A percentile compares a stretch with the other conserved stretches of the same genome.
These are phyloP conservation scores for Naganishia friedmannii DNA, from an alignment of 768 basidiomycete genomes.

Conservation along the genomic window DNA sequence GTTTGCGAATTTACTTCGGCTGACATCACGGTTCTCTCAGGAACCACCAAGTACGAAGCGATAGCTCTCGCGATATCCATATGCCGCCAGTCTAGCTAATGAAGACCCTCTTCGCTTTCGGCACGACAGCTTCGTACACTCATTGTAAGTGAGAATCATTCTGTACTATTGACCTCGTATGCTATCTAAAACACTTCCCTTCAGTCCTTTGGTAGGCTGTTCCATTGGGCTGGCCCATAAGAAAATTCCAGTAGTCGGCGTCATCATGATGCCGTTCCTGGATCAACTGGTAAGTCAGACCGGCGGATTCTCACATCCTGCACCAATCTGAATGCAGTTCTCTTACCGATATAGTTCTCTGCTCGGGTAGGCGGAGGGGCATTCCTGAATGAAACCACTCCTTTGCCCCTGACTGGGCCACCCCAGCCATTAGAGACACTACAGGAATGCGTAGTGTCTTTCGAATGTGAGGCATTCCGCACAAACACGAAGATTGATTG, in stretches of 20 bases:
- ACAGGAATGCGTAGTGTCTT: slow-evolving; percentile 60
- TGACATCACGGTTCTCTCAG: slow-evolving; percentile 2
- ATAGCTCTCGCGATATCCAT: too few relatives aligned
- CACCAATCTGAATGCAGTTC: background rate
- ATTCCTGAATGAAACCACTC: slow-evolving; percentile 60
- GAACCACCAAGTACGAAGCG: slow-evolving; percentile 23
- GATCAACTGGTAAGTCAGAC: slow-evolving; percentile 64
- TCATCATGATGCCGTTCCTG: slow-evolving; percentile 89
- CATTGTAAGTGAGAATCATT: slow-evolving; percentile 13
- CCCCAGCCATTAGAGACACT: slow-evolving; percentile 65
- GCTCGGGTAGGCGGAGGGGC: slow-evolving; percentile 77
- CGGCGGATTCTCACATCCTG: too few relatives aligned
- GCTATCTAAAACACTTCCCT: background rate
- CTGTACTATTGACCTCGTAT: background rate
- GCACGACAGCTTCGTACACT: slow-evolving; percentile 23
- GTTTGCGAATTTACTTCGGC: background rate
- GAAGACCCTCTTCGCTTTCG: background rate
- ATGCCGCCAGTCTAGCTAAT: background rate
- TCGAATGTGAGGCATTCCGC: slow-evolving; percentile 43
- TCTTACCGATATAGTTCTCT: slow-evolving; percentile 58
- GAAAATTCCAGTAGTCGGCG: slow-evolving; percentile 79
- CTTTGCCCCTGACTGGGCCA: slow-evolving; percentile 62
- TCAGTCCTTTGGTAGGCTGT: slow-evolving; percentile 62
- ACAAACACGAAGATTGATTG: too few relatives aligned
- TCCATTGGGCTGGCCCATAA: slow-evolving; percentile 85